Percentiles rank a stretch among this genome's conserved stretches.
Conservation (phyloP, 768 basidiomycete species). For the Baorangia bicolor region DNA sequence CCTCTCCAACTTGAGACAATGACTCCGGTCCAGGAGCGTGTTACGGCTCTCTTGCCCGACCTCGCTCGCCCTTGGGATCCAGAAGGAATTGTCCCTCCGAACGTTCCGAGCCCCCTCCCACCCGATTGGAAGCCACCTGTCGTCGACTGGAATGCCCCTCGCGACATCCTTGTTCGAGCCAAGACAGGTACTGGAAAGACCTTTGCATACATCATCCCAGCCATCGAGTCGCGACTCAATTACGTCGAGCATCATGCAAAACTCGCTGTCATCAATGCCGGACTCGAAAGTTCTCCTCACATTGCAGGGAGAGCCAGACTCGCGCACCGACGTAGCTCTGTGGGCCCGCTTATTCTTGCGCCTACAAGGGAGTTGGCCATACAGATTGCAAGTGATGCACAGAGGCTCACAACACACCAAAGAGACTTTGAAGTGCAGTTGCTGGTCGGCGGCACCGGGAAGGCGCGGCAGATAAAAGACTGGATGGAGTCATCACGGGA, state of each 20-base stretch:
- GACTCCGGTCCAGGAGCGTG: conserved; percentile 80
- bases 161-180: conserved; percentile 84
- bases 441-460: conserved; percentile 76
- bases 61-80: conserved; percentile 55
- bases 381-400: conserved; percentile 85
- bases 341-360: conserved; percentile 79
- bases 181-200: conserved; percentile 92
- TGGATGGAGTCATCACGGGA: conserved; percentile 68
- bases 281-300: conserved; percentile 32
- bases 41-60: conserved; percentile 72
- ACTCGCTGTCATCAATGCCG: conserved; percentile 43
- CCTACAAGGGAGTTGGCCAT: conserved; percentile 90
- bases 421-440: conserved; percentile 66
- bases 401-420: conserved; percentile 61
- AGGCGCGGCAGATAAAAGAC: conserved; percentile 60
- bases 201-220: conserved; percentile 83
- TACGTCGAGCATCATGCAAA: conserved; percentile 47
- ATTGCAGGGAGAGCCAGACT: conserved; percentile 33
- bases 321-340: conserved; percentile 44
- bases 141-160: conserved; percentile 22
- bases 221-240: conserved; percentile 72
- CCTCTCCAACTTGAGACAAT: conserved; percentile 72
- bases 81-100: conserved; percentile 18
- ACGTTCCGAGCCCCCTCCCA: neutral
- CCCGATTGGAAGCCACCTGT: neutral